Percentiles rank a stretch among this genome's conserved stretches.
Evolutionary conservation across 441 rosid species (phyloP).

Genomic region (Raphanus hybrid): DNA sequence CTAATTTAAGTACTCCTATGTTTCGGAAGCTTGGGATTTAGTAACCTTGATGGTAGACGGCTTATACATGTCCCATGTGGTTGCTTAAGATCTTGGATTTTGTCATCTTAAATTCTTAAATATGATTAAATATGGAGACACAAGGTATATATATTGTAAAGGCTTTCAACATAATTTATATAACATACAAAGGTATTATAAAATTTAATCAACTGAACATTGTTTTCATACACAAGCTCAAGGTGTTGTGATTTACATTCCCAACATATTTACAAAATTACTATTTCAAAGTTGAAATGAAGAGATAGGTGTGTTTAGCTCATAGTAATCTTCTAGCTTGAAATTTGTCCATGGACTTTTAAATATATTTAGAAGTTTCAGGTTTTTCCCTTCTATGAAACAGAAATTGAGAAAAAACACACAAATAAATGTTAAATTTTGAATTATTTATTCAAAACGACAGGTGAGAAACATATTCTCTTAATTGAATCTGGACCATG

Average conservation of each 20-base stretch:
- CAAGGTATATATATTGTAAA: background rate
- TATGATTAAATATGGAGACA: constrained; percentile 34
- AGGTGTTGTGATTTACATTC: background rate
- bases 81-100: constrained; percentile 42
- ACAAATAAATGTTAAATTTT: too few species aligned
- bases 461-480: too few species aligned
- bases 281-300: background rate
- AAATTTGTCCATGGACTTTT: too few species aligned
- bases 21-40: constrained; percentile 35
- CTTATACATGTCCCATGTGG: constrained; percentile 37
- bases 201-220: background rate
- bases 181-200: constrained; percentile 5
- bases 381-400: too few species aligned
- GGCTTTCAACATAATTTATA: too few species aligned
- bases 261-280: constrained; percentile 1
- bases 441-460: too few species aligned
- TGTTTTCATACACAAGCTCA: background rate
- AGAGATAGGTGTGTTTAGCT: too few species aligned
- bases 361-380: too few species aligned
- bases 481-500: too few species aligned
- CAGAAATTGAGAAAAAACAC: too few species aligned
- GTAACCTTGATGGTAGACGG: constrained; percentile 24
- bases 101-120: constrained; percentile 35
- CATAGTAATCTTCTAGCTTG: too few species aligned
- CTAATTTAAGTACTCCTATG: constrained; percentile 34